Base-by-base conservation (phyloP, 495 filamentous ascomycete genomes). In the Xylaria curta region DNA sequence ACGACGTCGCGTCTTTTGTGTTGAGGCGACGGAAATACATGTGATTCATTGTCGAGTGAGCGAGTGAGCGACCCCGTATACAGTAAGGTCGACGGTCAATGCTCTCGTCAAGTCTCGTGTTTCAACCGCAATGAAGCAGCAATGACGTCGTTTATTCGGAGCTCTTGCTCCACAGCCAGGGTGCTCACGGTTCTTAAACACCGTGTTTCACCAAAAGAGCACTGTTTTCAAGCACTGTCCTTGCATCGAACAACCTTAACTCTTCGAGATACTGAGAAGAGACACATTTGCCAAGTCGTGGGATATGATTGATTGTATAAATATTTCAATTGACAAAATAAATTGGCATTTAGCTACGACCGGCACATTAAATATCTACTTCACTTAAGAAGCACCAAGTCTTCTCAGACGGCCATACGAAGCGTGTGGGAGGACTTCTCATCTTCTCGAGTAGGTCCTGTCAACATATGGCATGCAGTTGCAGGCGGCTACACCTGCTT, bases 111-210 rank as follows among this genome's bases (percentile, higher is more conserved):
- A 42, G 19, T 10, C n/a, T 63, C 40, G 21, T 53, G 31, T 61
- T 4, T 15, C 46, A n/a, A 40, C 33, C 15, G n/a, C 21, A 9
- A 51, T 71, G 62, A 71, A 60, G 61, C 40, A 71, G 54, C 49
- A 54, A 71, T 71, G 69, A 71, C 69, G 69, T 71, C 60, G 58
- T 64, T 19, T 19, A 38, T 46, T 28, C 33, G 36, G 53, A 68
- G 53, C 38, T 68, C 60, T 63, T 44, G 38, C 60, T 63, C 60
- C 36, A 63, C 36, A 44, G 38, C 60, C 19, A 15, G 9, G 47
- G 19, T 51, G 19, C 44, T 49, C 17, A 17, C 4, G 15, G 17
- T 46, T 17, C 13, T 49, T 1, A 17, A 49, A 49, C 8, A n/a
- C 17, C 3, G 19, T 49, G n/a, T 6, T 7, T 49, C 5, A 49